A percentile compares a stretch with the other conserved stretches of the same genome.
These are phyloP conservation scores for Protomyces inundatus DNA, from an alignment of 1,139 yeast genomes.

Conservation along the genomic window DNA sequence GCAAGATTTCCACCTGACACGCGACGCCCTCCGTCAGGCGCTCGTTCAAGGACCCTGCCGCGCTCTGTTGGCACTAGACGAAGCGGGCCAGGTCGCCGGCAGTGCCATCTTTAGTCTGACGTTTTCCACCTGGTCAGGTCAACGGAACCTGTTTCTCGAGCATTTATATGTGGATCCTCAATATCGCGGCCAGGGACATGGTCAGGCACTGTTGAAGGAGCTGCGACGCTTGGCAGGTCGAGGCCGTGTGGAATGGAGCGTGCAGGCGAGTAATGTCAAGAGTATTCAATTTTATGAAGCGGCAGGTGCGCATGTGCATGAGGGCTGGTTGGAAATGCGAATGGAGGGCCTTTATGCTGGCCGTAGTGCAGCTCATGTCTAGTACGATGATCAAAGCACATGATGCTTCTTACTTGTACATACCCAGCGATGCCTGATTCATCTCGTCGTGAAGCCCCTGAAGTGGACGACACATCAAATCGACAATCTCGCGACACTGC, in stretches of 20 bases:
- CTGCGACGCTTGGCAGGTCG: background rate
- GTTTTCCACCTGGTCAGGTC: conserved; percentile 6
- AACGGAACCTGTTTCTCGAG: background rate
- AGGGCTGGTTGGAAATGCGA: conserved; percentile 9
- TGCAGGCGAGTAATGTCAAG: conserved; percentile 1
- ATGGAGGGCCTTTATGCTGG: background rate
- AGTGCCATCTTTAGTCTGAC: background rate
- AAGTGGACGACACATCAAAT: no score
- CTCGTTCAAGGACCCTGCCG: background rate
- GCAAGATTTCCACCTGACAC: background rate
- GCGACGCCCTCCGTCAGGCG: background rate
- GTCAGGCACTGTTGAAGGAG: background rate
- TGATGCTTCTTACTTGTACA: no score
- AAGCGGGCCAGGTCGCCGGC: background rate
- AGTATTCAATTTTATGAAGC: background rate
- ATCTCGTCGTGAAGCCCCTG: no score
- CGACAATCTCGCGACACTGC: no score
- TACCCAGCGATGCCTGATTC: no score
- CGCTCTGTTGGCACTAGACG: background rate
- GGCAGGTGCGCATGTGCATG: conserved; percentile 1
- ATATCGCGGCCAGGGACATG: background rate
- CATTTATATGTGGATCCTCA: conserved; percentile 10
- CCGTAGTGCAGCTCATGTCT: background rate
- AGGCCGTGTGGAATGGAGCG: conserved; percentile 8
- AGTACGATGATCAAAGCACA: no score